Percentiles rank a stretch among this genome's conserved stretches.
phyloP scores from a whole-genome alignment of 1,284 basidiomycete genomes.

The Cerrena zonata region DNA sequence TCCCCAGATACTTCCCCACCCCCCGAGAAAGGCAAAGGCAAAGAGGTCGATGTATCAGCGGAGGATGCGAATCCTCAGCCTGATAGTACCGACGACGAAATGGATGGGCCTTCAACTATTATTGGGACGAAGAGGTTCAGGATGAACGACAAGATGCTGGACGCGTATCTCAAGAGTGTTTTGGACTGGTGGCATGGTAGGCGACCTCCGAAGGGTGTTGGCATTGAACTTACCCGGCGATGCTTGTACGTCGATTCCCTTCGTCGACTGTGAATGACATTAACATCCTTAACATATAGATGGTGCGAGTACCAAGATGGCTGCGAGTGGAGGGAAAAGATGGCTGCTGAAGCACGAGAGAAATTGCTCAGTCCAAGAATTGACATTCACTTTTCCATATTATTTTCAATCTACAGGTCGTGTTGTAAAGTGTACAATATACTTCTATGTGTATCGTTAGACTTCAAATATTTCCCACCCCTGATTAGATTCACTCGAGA shows the following conservation, averaged over 20 bases:
- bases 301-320: constrained; percentile 74
- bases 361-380: neutral
- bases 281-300: constrained; percentile 30
- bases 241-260: constrained; percentile 54
- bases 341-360: constrained; percentile 42
- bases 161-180: constrained; percentile 49
- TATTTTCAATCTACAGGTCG: too few relatives aligned
- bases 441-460: too few relatives aligned
- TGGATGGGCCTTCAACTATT: constrained; percentile 31
- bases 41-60: constrained; percentile 6
- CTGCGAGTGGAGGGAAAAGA: constrained; percentile 80
- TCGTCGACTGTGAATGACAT: neutral
- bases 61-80: constrained; percentile 15
- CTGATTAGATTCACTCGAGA: too few relatives aligned
- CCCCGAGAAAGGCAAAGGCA: constrained; percentile 9
- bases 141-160: constrained; percentile 53
- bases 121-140: constrained; percentile 64
- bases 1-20: neutral
- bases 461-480: too few relatives aligned
- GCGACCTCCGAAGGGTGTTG: constrained; percentile 64
- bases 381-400: too few relatives aligned
- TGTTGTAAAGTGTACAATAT: too few relatives aligned
- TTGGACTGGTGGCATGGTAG: constrained; percentile 73
- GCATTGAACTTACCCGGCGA: constrained; percentile 50
- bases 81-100: constrained; percentile 7